phyloP scores from a whole-genome alignment of 768 basidiomycete genomes.

The Xerocomellus amylosporus region DNA sequence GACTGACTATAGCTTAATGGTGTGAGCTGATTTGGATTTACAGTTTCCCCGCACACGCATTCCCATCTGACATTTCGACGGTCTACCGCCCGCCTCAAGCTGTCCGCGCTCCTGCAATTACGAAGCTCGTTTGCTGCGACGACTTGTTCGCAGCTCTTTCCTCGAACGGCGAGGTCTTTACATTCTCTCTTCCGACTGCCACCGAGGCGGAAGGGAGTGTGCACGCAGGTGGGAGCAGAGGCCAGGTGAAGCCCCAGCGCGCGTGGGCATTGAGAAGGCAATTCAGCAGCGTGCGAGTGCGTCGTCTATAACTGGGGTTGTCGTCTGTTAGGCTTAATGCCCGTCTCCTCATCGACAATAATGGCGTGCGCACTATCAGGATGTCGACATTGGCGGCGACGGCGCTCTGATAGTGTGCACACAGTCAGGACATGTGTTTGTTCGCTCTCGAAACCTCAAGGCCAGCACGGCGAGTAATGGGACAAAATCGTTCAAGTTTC shows the following conservation, averaged over 20 bases:
- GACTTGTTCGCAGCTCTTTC: constrained; percentile 81
- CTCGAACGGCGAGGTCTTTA: constrained; percentile 87
- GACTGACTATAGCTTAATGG: neutral
- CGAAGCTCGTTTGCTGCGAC: constrained; percentile 77
- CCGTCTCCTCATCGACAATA: neutral
- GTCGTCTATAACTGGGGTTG: constrained; percentile 16
- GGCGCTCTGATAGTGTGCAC: constrained; percentile 91
- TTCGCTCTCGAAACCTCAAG: constrained; percentile 59
- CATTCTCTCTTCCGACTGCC: constrained; percentile 53
- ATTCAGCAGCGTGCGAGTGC: constrained; percentile 76
- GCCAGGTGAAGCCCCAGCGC: constrained; percentile 68
- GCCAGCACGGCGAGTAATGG: constrained; percentile 21
- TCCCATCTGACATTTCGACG: constrained; percentile 65
- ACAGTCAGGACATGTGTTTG: constrained; percentile 90
- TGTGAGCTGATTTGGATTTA: neutral
- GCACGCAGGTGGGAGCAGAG: constrained; percentile 27
- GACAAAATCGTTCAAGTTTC: constrained; percentile 68
- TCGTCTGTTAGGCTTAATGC: neutral
- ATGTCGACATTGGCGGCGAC: constrained; percentile 85
- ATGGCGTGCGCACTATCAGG: constrained; percentile 40
- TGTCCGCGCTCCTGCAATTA: constrained; percentile 63
- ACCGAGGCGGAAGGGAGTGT: constrained; percentile 26
- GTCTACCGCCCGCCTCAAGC: constrained; percentile 84
- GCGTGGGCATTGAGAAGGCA: constrained; percentile 88
- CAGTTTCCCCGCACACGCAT: constrained; percentile 74